phyloP scores from a whole-genome alignment of 768 basidiomycete species.

The Dioszegia hungarica region DNA sequence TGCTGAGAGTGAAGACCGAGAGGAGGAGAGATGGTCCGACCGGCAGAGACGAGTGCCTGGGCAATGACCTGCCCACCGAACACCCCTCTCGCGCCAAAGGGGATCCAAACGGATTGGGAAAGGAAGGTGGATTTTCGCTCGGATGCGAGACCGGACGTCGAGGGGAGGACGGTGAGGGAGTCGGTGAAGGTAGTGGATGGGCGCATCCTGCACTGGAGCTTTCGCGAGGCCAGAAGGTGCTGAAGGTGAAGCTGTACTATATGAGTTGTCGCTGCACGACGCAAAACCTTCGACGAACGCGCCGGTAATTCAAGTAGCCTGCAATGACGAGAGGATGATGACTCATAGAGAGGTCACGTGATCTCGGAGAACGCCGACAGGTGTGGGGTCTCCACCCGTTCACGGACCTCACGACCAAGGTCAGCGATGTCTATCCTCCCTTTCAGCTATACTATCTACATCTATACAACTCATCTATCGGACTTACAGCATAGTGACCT shows the following conservation, averaged over 20 bases:
- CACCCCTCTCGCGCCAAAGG: slow-evolving; percentile 42
- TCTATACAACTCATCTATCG: too few species aligned
- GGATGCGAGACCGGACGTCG: not conserved
- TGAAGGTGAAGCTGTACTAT: not conserved
- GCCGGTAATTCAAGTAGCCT: too few species aligned
- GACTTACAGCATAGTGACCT: too few species aligned
- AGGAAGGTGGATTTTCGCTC: slow-evolving; percentile 2
- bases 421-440: too few species aligned
- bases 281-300: too few species aligned
- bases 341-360: too few species aligned
- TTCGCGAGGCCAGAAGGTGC: not conserved
- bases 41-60: slow-evolving; percentile 41
- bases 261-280: too few species aligned
- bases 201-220: not conserved
- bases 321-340: too few species aligned
- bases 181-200: slow-evolving; percentile 7
- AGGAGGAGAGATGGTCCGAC: slow-evolving; percentile 21
- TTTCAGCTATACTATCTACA: too few species aligned
- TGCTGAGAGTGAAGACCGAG: slow-evolving; percentile 42
- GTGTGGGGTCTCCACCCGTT: too few species aligned
- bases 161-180: slow-evolving; percentile 9
- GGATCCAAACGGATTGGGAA: slow-evolving; percentile 34
- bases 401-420: too few species aligned
- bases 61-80: slow-evolving; percentile 50
- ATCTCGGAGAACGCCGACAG: too few species aligned